A percentile compares a stretch with the other conserved stretches of the same genome.
Conservation (phyloP, 257 asterid species). For the Solanum tarapatanum region DNA sequence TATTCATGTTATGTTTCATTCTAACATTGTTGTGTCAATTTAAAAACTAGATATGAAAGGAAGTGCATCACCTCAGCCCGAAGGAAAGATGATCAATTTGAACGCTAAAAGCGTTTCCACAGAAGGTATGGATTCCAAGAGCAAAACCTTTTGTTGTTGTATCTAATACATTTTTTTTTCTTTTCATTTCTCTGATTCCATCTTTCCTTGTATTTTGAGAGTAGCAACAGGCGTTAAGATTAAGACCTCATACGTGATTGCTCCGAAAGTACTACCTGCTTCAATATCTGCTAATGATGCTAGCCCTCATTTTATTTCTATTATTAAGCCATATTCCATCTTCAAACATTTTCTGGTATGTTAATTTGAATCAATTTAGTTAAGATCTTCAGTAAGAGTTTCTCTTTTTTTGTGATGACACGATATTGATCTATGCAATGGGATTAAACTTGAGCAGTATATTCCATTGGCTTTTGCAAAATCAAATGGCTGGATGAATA, state of each 20-base stretch:
- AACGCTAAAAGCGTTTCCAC: neutral
- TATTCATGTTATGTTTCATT: neutral
- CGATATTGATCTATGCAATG: neutral
- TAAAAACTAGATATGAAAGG: neutral
- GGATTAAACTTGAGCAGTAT: neutral
- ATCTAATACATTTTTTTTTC: neutral
- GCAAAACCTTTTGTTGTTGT: neutral
- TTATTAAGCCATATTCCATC: neutral
- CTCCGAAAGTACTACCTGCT: neutral
- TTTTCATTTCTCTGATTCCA: neutral
- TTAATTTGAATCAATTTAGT: neutral
- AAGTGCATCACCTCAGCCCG: neutral
- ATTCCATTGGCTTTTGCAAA: neutral
- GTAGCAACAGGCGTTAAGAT: neutral
- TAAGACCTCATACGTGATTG: neutral
- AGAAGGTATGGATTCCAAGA: neutral
- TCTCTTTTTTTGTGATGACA: neutral
- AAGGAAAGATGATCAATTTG: neutral
- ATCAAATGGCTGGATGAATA: neutral
- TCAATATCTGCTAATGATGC: neutral
- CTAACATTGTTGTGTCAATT: neutral
- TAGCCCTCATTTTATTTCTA: neutral
- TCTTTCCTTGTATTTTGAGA: neutral
- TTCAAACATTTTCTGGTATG: neutral
- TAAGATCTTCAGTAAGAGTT: neutral